These are phyloP conservation scores for Trichoderma aggressivum DNA, from an alignment of 2,329 filamentous ascomycete species.

Conservation along the genomic window DNA sequence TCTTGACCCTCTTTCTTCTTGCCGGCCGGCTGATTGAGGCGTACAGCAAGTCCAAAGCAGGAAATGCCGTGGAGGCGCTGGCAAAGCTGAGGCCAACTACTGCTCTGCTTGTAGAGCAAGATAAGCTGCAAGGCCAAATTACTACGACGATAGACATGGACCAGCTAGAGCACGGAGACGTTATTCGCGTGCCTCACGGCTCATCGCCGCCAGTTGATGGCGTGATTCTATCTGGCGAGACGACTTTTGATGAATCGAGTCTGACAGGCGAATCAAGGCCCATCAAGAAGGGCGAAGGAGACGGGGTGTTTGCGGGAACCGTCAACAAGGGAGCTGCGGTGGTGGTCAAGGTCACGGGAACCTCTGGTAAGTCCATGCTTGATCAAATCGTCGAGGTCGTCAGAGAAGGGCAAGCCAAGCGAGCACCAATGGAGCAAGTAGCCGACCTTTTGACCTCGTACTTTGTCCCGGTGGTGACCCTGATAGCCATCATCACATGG, in stretches of 20 bases:
- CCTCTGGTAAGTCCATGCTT: slow-evolving; percentile 69
- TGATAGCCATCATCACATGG: slow-evolving; percentile 70
- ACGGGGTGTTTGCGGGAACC: slow-evolving; percentile 68
- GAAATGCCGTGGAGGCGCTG: slow-evolving; percentile 77
- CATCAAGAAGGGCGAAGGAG: slow-evolving; percentile 60
- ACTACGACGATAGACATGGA: slow-evolving; percentile 55
- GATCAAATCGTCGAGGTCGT: slow-evolving; percentile 77
- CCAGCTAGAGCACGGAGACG: slow-evolving; percentile 69
- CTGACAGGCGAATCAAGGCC: slow-evolving; percentile 75
- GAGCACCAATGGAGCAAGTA: slow-evolving; percentile 71
- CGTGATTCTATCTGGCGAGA: slow-evolving; percentile 57
- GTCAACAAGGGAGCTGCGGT: slow-evolving; percentile 67
- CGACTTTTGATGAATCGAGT: slow-evolving; percentile 83
- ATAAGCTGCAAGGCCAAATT: slow-evolving; percentile 33
- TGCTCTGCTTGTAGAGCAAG: slow-evolving; percentile 63
- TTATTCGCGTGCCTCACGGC: slow-evolving; percentile 73
- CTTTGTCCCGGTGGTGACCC: slow-evolving; percentile 70
- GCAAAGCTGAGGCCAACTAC: slow-evolving; percentile 74
- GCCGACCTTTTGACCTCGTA: slow-evolving; percentile 71
- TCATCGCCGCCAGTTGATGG: slow-evolving; percentile 84
- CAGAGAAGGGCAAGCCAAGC: slow-evolving; percentile 71
- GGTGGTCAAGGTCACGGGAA: slow-evolving; percentile 60
- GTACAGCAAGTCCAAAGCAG: slow-evolving; percentile 87
- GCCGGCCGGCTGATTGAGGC: slow-evolving; percentile 73
- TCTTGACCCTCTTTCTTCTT: slow-evolving; percentile 84